These are phyloP conservation scores for Boechera stricta DNA, from an alignment of 345 rosid species.

Conservation along the genomic window DNA sequence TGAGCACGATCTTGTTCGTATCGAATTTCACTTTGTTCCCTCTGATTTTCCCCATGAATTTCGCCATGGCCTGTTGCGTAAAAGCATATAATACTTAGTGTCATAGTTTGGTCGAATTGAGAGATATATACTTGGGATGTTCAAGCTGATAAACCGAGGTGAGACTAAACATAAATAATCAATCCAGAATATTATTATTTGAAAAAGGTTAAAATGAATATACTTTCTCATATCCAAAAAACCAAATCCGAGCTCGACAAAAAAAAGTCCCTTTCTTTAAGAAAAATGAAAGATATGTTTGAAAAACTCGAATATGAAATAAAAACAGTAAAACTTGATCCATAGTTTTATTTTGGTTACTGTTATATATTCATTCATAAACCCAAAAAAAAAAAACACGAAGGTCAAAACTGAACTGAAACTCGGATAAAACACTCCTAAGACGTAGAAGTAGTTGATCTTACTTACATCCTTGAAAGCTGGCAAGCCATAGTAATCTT, in stretches of 20 bases:
- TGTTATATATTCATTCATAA: no score
- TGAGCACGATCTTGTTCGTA: constrained; percentile 68
- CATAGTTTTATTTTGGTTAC: no score
- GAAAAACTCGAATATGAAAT: no score
- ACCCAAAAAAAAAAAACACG: neutral
- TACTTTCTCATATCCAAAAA: neutral
- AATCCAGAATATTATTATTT: no score
- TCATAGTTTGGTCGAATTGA: neutral
- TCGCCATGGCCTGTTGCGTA: constrained; percentile 57
- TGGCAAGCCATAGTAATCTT: constrained; percentile 89
- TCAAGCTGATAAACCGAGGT: no score
- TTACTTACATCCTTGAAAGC: constrained; percentile 67
- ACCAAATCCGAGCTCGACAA: neutral
- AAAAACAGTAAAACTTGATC: no score
- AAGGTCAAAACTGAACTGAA: neutral
- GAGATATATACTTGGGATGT: neutral
- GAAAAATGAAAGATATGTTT: no score
- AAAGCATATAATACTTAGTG: neutral
- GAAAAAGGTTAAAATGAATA: neutral
- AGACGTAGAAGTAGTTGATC: neutral
- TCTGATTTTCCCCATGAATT: constrained; percentile 70
- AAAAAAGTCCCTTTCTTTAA: no score
- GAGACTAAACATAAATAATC: no score
- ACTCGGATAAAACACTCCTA: neutral
- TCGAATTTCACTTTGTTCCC: constrained; percentile 73